Evolutionary conservation across 257 asterid genomes (phyloP).

Genomic region (Agastache rugosa): DNA sequence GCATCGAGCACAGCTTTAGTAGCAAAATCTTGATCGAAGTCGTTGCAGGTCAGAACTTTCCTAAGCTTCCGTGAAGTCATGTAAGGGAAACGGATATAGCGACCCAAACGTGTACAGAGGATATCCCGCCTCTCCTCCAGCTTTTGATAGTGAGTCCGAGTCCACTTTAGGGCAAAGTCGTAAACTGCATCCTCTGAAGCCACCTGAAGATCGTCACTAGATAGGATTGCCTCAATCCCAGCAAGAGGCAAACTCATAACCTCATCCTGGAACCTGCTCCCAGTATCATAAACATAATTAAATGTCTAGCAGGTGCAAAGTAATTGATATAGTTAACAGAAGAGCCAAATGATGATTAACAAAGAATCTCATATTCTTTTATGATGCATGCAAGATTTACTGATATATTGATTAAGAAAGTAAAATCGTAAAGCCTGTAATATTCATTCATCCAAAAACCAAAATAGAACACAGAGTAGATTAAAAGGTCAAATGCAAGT

Average conservation of each 20-base stretch:
- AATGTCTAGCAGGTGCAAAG: not conserved
- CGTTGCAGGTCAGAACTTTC: slow-evolving; percentile 73
- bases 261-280: slow-evolving; percentile 81
- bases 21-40: slow-evolving; percentile 72
- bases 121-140: slow-evolving; percentile 74
- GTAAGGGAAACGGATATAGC: slow-evolving; percentile 80
- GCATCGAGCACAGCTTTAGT: slow-evolving; percentile 79
- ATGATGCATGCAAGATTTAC: slow-evolving; percentile 11
- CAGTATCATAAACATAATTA: not conserved
- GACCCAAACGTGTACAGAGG: slow-evolving; percentile 66
- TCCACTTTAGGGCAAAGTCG: slow-evolving; percentile 85
- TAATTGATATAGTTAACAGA: not conserved
- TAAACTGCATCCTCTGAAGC: slow-evolving; percentile 94
- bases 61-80: slow-evolving; percentile 81
- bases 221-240: slow-evolving; percentile 84
- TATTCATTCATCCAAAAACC: not conserved
- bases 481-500: not conserved
- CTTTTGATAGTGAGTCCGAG: slow-evolving; percentile 62
- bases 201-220: slow-evolving; percentile 88
- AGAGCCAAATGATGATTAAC: not conserved
- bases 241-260: slow-evolving; percentile 82
- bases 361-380: not conserved
- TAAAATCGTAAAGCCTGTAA: not conserved
- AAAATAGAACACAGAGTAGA: not conserved
- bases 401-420: not conserved